A percentile compares a stretch with the other conserved stretches of the same genome.
Conservation (phyloP, 2,329 filamentous ascomycete species). For the Botrytis fragariae region DNA sequence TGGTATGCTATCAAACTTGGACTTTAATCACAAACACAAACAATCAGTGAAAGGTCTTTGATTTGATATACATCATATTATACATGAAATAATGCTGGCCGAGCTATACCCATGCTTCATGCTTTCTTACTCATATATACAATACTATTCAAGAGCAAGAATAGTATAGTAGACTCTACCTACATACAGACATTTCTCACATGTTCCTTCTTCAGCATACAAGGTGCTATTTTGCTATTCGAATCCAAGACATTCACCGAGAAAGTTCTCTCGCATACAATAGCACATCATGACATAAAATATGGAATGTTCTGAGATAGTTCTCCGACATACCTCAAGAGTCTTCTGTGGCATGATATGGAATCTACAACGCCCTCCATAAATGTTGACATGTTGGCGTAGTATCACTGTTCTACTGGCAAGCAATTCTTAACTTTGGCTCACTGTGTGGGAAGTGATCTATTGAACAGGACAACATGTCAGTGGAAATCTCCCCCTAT, state of each 20-base stretch:
- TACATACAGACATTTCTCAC: background rate
- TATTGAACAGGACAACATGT: background rate
- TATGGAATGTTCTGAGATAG: background rate
- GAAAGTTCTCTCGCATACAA: background rate
- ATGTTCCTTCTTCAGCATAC: background rate
- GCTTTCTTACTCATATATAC: too few species aligned
- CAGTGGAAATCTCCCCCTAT: background rate
- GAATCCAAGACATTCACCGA: background rate
- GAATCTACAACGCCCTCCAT: background rate
- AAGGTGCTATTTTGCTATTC: background rate
- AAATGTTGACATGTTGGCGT: background rate
- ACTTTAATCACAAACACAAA: background rate
- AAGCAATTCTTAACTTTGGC: background rate
- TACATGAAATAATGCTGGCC: background rate
- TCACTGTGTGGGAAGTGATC: background rate
- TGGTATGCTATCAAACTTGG: background rate
- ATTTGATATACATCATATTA: background rate
- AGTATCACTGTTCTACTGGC: background rate
- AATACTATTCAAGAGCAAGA: background rate
- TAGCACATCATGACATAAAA: background rate
- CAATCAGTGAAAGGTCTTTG: background rate
- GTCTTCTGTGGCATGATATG: background rate
- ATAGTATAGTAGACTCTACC: background rate
- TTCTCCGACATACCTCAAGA: background rate
- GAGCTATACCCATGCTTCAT: background rate